Percentiles rank a stretch among this genome's conserved stretches.
Conservation (phyloP, 148 eudicot genomes). For the Silene conica region DNA sequence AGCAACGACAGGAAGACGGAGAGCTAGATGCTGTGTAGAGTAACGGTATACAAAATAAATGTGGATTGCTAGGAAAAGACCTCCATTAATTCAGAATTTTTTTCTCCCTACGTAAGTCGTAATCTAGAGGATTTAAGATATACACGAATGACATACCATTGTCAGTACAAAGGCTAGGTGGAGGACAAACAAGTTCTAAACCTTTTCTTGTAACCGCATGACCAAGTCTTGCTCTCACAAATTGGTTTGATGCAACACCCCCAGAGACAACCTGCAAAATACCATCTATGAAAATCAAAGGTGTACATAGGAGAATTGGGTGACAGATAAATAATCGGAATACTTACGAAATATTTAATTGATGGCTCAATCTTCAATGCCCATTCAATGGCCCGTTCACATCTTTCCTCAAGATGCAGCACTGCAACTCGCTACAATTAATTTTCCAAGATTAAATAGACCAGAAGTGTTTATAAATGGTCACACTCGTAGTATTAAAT, state of each 20-base stretch:
- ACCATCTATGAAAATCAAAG: conserved; percentile 12
- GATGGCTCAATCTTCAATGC: conserved; percentile 84
- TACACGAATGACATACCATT: conserved; percentile 50
- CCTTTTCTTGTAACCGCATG: conserved; percentile 50
- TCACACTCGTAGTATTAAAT: too few relatives aligned
- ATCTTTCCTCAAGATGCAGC: conserved; percentile 86
- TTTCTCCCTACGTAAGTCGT: too few relatives aligned
- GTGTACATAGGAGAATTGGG: conserved; percentile 3
- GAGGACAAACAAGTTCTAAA: conserved; percentile 87
- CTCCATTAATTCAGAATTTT: background rate
- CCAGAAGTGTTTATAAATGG: background rate
- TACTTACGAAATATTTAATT: conserved; percentile 60
- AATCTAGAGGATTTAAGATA: background rate
- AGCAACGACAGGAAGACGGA: background rate
- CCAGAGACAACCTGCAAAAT: conserved; percentile 83
- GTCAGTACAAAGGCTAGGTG: conserved; percentile 96
- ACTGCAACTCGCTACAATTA: conserved; percentile 82
- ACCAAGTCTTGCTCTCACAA: conserved; percentile 72
- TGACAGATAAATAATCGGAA: conserved; percentile 1
- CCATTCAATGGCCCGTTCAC: conserved; percentile 93
- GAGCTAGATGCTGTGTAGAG: too few relatives aligned
- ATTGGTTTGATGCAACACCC: conserved; percentile 93
- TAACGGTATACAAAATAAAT: background rate
- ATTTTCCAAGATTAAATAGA: conserved; percentile 12
- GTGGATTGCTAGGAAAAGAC: background rate